Percentiles rank a stretch among this genome's conserved stretches.
phyloP scores from a whole-genome alignment of 805 yeast species.

The Yamadazyma ubonensis region DNA sequence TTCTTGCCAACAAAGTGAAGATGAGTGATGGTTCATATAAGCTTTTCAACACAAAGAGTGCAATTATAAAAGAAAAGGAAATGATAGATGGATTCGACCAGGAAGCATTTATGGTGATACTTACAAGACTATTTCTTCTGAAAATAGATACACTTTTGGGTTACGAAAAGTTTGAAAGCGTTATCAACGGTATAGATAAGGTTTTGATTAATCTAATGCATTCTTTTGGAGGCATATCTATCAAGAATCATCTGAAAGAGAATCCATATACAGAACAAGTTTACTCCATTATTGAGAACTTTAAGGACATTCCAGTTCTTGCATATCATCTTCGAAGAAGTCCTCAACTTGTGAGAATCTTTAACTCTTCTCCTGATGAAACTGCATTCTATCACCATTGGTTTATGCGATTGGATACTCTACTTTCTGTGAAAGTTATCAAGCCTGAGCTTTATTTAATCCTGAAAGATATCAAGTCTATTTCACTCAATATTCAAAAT shows the following conservation, averaged over 20 bases:
- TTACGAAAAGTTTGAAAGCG: conserved; percentile 29
- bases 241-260: conserved; percentile 5
- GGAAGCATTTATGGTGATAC: conserved; percentile 27
- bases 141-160: conserved; percentile 36
- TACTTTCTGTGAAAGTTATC: conserved; percentile 24
- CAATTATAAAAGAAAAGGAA: conserved; percentile 25
- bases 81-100: conserved; percentile 33
- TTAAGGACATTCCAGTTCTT: conserved; percentile 28
- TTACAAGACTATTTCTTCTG: conserved; percentile 32
- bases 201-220: conserved; percentile 25
- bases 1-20: conserved; percentile 16
- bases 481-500: conserved; percentile 21
- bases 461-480: background rate
- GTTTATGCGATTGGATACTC: conserved; percentile 22
- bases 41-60: conserved; percentile 19
- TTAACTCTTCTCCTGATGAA: conserved; percentile 47
- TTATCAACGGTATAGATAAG: conserved; percentile 25
- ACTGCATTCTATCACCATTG: conserved; percentile 40
- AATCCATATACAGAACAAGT: conserved; percentile 24
- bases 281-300: conserved; percentile 26
- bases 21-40: conserved; percentile 17
- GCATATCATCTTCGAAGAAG: conserved; percentile 36
- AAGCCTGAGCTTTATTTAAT: conserved; percentile 29
- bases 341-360: conserved; percentile 35
- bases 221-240: conserved; percentile 28